Evolutionary conservation across 139 green algal genomes (phyloP).

Genomic region (Zygnema circumcarinatum): DNA sequence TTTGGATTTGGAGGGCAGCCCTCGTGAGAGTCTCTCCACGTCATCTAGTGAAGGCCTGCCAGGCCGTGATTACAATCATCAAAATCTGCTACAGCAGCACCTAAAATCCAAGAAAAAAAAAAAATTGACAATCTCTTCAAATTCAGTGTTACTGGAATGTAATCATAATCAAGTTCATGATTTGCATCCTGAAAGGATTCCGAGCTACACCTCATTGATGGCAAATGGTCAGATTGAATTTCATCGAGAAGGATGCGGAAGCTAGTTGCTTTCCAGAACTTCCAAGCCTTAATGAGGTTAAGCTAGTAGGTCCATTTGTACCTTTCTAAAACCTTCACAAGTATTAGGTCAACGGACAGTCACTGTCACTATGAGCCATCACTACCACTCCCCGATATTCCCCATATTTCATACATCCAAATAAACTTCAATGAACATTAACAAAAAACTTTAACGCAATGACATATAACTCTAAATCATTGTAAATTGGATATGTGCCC

Average conservation of each 20-base stretch:
- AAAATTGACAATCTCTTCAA: not conserved
- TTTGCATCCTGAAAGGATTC: too few relatives aligned
- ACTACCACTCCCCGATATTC: too few relatives aligned
- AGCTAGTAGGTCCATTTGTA: too few relatives aligned
- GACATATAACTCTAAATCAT: too few relatives aligned
- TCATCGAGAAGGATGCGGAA: not conserved
- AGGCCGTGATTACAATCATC: not conserved
- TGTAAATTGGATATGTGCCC: too few relatives aligned
- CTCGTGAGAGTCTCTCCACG: slow-evolving; percentile 17
- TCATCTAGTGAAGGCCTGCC: slow-evolving; percentile 30
- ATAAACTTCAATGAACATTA: too few relatives aligned
- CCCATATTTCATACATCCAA: too few relatives aligned
- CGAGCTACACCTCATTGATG: not conserved
- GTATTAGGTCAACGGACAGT: too few relatives aligned
- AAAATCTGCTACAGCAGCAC: slow-evolving; percentile 7
- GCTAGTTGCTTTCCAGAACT: too few relatives aligned
- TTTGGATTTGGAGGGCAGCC: slow-evolving; percentile 24
- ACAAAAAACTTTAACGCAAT: too few relatives aligned
- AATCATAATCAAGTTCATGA: not conserved
- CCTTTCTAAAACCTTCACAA: too few relatives aligned
- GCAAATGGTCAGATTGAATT: not conserved
- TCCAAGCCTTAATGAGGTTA: not conserved
- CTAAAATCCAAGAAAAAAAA: not conserved
- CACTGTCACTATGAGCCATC: too few relatives aligned
- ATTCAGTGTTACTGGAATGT: not conserved